Evolutionary conservation across 306 rosid genomes (phyloP).

Genomic region (Mimosa pudica): DNA sequence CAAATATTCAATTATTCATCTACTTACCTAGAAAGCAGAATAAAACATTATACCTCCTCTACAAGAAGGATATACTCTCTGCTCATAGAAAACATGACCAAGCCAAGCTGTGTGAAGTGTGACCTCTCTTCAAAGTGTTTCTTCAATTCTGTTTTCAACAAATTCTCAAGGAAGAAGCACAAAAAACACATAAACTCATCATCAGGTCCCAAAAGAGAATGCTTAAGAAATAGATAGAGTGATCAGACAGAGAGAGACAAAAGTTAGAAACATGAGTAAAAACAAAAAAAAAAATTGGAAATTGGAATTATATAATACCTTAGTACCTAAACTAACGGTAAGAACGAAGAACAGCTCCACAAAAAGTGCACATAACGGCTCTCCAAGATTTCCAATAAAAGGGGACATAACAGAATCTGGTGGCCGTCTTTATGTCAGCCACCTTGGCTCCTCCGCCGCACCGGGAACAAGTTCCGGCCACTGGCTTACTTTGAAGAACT

Average conservation of each 20-base stretch:
- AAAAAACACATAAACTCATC: background rate
- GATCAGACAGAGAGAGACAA: background rate
- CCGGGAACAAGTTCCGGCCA: constrained; percentile 78
- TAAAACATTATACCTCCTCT: background rate
- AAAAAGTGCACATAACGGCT: constrained; percentile 76
- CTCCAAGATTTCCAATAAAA: constrained; percentile 83
- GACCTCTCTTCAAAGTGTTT: background rate
- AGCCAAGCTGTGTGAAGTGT: background rate
- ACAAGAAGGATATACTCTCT: background rate
- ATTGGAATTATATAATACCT: background rate
- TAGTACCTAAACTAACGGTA: constrained; percentile 36
- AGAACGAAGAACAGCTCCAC: constrained; percentile 71
- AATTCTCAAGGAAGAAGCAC: background rate
- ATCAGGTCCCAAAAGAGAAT: background rate
- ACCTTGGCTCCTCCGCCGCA: constrained; percentile 94
- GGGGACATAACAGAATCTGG: constrained; percentile 85
- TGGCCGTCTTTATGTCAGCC: constrained; percentile 77
- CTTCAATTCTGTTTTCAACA: background rate
- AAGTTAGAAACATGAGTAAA: background rate
- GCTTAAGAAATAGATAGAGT: background rate
- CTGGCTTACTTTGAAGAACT: constrained; percentile 79
- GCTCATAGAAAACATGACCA: background rate
- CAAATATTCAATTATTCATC: background rate
- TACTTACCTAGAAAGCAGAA: background rate
- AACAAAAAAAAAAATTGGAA: background rate